Conservation (phyloP, 2,329 filamentous ascomycete genomes). For the Ampelomyces quisqualis region DNA sequence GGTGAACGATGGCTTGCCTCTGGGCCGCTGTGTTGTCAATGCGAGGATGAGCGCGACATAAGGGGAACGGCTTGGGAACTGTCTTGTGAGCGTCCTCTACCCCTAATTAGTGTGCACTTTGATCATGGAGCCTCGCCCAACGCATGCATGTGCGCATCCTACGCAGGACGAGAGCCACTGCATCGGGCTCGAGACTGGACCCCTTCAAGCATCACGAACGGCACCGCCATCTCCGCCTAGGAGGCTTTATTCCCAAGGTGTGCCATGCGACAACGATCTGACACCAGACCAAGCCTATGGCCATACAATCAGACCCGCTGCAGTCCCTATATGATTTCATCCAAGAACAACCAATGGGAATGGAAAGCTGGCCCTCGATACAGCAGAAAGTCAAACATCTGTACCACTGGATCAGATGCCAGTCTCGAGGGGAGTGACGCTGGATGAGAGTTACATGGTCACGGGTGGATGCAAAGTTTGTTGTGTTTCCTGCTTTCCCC, state of each 20-base stretch:
- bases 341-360: slow-evolving; percentile 48
- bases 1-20: slow-evolving; percentile 1
- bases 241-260: slow-evolving; percentile 14
- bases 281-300: slow-evolving; percentile 12
- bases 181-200: too few relatives aligned
- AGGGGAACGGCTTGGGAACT: too few relatives aligned
- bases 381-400: slow-evolving; percentile 43
- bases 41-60: slow-evolving; percentile 8
- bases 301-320: slow-evolving; percentile 19
- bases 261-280: not conserved
- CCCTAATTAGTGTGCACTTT: too few relatives aligned
- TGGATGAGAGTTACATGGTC: slow-evolving; percentile 31
- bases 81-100: slow-evolving; percentile 6
- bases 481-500: too few relatives aligned
- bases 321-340: slow-evolving; percentile 38
- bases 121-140: too few relatives aligned
- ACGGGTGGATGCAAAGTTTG: too few relatives aligned
- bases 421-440: slow-evolving; percentile 46
- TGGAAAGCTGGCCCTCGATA: slow-evolving; percentile 44
- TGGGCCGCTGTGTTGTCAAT: slow-evolving; percentile 2
- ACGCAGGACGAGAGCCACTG: too few relatives aligned
- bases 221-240: slow-evolving; percentile 10
- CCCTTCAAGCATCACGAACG: too few relatives aligned
- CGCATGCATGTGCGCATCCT: too few relatives aligned
- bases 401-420: slow-evolving; percentile 48